Conservation (phyloP, 495 filamentous ascomycete species). For the Lophium mytilinum region DNA sequence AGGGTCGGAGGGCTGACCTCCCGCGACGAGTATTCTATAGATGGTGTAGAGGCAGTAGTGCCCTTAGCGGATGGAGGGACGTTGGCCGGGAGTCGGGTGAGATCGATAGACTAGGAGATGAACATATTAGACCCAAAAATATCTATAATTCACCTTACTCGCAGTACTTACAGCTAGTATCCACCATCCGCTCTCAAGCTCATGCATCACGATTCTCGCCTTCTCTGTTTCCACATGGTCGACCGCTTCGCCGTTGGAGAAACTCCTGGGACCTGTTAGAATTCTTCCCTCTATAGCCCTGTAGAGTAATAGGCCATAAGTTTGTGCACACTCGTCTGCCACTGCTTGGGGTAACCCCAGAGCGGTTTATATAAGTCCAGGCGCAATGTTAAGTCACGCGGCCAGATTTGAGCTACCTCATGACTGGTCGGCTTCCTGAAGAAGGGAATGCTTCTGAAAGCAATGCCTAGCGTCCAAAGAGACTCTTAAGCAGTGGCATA, state of each 20-base stretch:
- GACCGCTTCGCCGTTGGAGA: conserved; percentile 65
- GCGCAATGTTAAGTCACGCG: not conserved
- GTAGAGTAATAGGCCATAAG: too few relatives aligned
- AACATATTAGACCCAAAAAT: conserved; percentile 12
- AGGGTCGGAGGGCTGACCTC: conserved; percentile 80
- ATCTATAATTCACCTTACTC: not conserved
- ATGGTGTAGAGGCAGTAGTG: conserved; percentile 12
- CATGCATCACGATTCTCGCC: conserved; percentile 70
- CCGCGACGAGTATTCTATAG: conserved; percentile 70
- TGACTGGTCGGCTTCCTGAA: not conserved
- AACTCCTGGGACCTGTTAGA: conserved; percentile 46
- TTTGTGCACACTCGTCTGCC: too few relatives aligned
- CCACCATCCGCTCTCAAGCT: conserved; percentile 91
- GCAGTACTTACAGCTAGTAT: conserved; percentile 62
- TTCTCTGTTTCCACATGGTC: conserved; percentile 88
- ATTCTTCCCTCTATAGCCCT: too few relatives aligned
- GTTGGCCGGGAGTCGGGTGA: conserved; percentile 51
- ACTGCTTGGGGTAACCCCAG: too few relatives aligned
- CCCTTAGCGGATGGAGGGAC: conserved; percentile 13
- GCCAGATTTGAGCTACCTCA: not conserved
- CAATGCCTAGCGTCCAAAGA: too few relatives aligned
- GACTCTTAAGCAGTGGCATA: not conserved
- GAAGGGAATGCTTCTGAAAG: too few relatives aligned
- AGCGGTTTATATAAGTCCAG: too few relatives aligned
- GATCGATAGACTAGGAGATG: conserved; percentile 54